Percentiles rank a stretch among this genome's conserved stretches.
Evolutionary conservation across 306 rosid genomes (phyloP).

Genomic region (Corylus americana): DNA sequence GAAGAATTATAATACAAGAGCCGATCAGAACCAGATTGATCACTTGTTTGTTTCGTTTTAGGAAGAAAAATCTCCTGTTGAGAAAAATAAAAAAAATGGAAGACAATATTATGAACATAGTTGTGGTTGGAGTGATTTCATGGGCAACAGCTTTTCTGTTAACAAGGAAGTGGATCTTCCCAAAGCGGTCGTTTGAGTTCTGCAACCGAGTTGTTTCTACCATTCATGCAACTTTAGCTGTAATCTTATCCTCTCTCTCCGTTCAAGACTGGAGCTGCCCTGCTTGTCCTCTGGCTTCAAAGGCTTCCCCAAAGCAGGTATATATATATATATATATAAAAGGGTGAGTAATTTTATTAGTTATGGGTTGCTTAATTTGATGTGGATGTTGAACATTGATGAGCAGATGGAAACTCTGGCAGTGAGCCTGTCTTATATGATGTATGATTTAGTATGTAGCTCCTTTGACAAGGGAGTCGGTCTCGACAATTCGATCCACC

Average conservation of each 20-base stretch:
- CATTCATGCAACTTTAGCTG: conserved; percentile 67
- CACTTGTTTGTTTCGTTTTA: neutral
- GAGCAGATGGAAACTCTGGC: conserved; percentile 63
- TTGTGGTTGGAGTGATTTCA: conserved; percentile 59
- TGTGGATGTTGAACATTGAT: conserved; percentile 16
- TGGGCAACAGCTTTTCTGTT: conserved; percentile 63
- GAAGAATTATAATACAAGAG: neutral
- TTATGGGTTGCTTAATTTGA: neutral
- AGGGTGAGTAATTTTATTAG: too few relatives aligned
- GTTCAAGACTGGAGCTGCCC: conserved; percentile 79
- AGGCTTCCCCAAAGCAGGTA: conserved; percentile 65
- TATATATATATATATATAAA: too few relatives aligned
- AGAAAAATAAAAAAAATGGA: conserved; percentile 39
- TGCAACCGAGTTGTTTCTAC: conserved; percentile 71
- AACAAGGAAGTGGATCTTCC: conserved; percentile 39
- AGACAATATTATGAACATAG: conserved; percentile 30
- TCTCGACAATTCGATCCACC: conserved; percentile 71
- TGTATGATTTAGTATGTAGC: conserved; percentile 75
- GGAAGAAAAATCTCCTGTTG: neutral
- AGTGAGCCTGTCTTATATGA: conserved; percentile 67
- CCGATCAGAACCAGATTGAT: neutral
- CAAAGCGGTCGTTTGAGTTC: conserved; percentile 57
- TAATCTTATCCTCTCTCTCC: conserved; percentile 60
- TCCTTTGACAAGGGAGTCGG: conserved; percentile 54
- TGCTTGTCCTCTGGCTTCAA: conserved; percentile 57